Evolutionary conservation across 108 stramenopile species (phyloP).

Genomic region (Stephanodiscus minutulus): DNA sequence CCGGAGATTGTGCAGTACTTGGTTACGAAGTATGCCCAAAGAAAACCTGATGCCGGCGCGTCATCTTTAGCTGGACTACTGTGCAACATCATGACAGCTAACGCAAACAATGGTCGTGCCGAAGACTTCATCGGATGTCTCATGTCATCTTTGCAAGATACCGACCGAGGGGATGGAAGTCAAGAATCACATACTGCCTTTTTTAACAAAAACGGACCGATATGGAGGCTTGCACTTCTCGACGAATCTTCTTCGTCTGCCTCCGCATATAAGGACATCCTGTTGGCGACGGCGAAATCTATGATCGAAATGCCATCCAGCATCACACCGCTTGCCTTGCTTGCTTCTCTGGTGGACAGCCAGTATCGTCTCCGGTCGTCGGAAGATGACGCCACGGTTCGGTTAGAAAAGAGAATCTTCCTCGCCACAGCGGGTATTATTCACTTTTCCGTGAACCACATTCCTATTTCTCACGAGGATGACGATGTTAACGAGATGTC

Average conservation of each 20-base stretch:
- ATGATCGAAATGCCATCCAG: constrained; percentile 37
- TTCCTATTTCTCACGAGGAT: neutral
- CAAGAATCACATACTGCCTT: constrained; percentile 3
- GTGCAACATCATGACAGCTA: constrained; percentile 25
- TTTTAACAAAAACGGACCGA: constrained; percentile 20
- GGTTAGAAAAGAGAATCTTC: constrained; percentile 20
- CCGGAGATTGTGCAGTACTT: constrained; percentile 16
- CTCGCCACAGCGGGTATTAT: constrained; percentile 25
- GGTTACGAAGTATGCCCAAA: constrained; percentile 8
- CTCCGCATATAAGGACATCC: constrained; percentile 21
- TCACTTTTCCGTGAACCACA: constrained; percentile 13
- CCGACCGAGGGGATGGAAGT: neutral
- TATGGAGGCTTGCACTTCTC: constrained; percentile 27
- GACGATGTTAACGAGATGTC: neutral
- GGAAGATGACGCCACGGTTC: neutral
- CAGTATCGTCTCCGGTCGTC: neutral
- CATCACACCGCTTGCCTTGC: constrained; percentile 24
- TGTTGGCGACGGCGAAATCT: constrained; percentile 26
- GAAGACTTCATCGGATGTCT: constrained; percentile 18
- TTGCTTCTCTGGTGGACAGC: constrained; percentile 20
- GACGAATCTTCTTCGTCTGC: constrained; percentile 6
- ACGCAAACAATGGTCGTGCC: constrained; percentile 13
- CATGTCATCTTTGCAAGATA: constrained; percentile 6
- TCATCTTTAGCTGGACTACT: constrained; percentile 15
- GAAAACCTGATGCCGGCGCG: constrained; percentile 1